These are phyloP conservation scores for Backusella sp. DNA, from an alignment of 192 early-diverging fungal species.

Conservation along the genomic window DNA sequence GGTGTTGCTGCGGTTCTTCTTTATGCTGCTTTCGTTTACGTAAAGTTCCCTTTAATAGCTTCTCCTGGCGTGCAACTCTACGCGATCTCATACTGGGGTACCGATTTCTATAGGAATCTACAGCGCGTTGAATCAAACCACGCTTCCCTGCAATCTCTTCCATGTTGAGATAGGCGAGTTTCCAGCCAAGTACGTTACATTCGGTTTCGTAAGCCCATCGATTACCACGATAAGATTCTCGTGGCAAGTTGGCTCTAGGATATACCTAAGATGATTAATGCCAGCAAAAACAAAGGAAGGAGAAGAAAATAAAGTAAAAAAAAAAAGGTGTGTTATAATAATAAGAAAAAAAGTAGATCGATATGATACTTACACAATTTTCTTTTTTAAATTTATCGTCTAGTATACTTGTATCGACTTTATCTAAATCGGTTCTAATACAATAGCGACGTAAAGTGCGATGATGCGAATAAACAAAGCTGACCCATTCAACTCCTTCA, in stretches of 20 bases:
- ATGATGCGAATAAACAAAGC: slow-evolving; percentile 35
- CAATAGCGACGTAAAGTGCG: slow-evolving; percentile 25
- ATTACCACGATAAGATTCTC: slow-evolving; percentile 71
- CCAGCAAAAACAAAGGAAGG: background rate
- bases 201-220: slow-evolving; percentile 84
- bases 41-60: slow-evolving; percentile 55
- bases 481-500: slow-evolving; percentile 34
- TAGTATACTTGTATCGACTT: slow-evolving; percentile 15
- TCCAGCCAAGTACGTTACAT: slow-evolving; percentile 84
- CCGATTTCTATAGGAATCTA: slow-evolving; percentile 75
- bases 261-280: slow-evolving; percentile 46
- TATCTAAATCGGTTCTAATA: slow-evolving; percentile 35
- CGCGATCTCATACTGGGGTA: slow-evolving; percentile 70
- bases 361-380: slow-evolving; percentile 29
- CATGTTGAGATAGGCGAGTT: slow-evolving; percentile 75
- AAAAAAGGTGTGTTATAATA: background rate
- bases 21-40: slow-evolving; percentile 40
- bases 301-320: background rate
- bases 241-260: slow-evolving; percentile 68
- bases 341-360: background rate
- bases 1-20: background rate
- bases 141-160: slow-evolving; percentile 63
- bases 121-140: slow-evolving; percentile 83
- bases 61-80: slow-evolving; percentile 72
- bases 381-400: slow-evolving; percentile 38